Evolutionary conservation across 1,139 yeast species (phyloP).

Genomic region (Yamadazyma friedrichii): DNA sequence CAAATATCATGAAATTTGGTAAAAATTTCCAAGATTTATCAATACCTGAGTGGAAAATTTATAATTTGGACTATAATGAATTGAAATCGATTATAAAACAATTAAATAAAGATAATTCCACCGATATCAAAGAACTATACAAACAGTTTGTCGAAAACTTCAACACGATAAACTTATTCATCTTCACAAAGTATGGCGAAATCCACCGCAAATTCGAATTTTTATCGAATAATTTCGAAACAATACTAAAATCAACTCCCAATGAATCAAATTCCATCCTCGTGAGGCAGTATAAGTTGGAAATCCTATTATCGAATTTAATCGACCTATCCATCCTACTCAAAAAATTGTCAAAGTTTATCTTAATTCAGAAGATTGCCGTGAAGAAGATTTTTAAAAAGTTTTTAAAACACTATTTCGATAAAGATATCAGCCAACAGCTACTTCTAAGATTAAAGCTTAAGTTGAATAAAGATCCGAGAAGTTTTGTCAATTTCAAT

Average conservation of each 20-base stretch:
- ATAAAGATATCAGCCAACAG: constrained; percentile 27
- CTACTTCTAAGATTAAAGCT: constrained; percentile 38
- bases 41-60: constrained; percentile 84
- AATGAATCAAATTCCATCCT: constrained; percentile 6
- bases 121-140: constrained; percentile 22
- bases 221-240: constrained; percentile 18
- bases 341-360: constrained; percentile 70
- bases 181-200: constrained; percentile 67
- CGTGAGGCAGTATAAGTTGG: constrained; percentile 20
- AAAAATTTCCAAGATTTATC: constrained; percentile 70
- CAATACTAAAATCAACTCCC: neutral
- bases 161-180: constrained; percentile 57
- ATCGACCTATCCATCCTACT: constrained; percentile 56
- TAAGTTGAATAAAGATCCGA: constrained; percentile 36
- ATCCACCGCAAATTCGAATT: constrained; percentile 31
- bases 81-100: constrained; percentile 60
- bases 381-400: constrained; percentile 79
- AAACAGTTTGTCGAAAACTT: constrained; percentile 46
- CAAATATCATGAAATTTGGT: constrained; percentile 79
- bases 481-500: constrained; percentile 64
- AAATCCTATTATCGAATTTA: constrained; percentile 32
- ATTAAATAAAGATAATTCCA: constrained; percentile 13
- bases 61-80: constrained; percentile 80
- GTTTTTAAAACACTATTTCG: constrained; percentile 59
- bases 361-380: constrained; percentile 79